phyloP scores from a whole-genome alignment of 805 yeast species.

The Nakazawaea sp. region DNA sequence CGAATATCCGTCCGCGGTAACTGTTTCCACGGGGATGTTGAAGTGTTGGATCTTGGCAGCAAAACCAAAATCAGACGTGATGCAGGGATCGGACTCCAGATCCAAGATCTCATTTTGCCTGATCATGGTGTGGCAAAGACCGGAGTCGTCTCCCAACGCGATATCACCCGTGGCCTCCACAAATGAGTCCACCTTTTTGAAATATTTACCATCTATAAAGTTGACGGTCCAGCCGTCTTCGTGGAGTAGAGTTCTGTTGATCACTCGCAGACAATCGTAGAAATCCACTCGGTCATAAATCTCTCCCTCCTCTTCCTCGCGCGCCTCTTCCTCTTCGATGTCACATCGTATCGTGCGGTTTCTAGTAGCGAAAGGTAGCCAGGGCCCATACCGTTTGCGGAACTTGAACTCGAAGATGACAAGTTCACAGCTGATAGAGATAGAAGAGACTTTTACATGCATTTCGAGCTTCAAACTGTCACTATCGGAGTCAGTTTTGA shows the following conservation, averaged over 20 bases:
- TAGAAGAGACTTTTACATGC: conserved; percentile 27
- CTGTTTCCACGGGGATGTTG: conserved; percentile 16
- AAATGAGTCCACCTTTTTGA: conserved; percentile 42
- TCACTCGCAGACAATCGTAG: not conserved
- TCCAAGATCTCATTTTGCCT: conserved; percentile 35
- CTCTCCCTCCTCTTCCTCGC: conserved; percentile 13
- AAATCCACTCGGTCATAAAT: conserved; percentile 2
- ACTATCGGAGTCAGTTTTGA: conserved; percentile 15
- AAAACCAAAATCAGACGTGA: conserved; percentile 32
- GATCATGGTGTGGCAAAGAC: too few species aligned
- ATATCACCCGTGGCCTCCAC: conserved; percentile 41
- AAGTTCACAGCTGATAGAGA: conserved; percentile 37
- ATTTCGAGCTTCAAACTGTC: not conserved
- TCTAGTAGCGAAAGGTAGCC: not conserved
- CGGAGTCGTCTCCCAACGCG: conserved; percentile 26
- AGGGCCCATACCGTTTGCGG: conserved; percentile 22
- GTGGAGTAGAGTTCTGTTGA: conserved; percentile 25
- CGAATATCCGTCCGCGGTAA: not conserved
- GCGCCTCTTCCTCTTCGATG: not conserved
- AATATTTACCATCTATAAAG: conserved; percentile 30
- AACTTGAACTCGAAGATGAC: conserved; percentile 30
- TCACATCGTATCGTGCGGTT: conserved; percentile 4
- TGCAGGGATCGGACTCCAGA: conserved; percentile 29
- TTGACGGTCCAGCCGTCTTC: conserved; percentile 52
- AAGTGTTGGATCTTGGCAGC: conserved; percentile 25